phyloP scores from a whole-genome alignment of 768 basidiomycete genomes.

The Suillus lakei region DNA sequence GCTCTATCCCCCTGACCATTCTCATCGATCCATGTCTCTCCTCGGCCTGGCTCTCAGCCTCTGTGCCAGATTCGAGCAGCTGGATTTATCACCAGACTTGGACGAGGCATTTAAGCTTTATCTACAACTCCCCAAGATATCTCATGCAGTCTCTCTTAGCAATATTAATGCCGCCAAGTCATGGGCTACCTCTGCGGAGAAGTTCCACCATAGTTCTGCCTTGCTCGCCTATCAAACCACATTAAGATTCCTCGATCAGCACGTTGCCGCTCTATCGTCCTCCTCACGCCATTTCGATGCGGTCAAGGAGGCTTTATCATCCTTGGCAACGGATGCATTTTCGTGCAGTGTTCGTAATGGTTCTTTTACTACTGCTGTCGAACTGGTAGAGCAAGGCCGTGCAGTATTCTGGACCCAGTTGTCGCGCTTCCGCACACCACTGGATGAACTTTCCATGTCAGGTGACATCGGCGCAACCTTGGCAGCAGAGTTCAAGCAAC shows the following conservation, averaged over 20 bases:
- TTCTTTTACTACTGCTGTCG: neutral
- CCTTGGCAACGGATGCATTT: constrained; percentile 1
- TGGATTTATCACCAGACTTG: no score
- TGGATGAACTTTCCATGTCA: neutral
- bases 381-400: constrained; percentile 1
- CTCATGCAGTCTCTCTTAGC: constrained; percentile 5
- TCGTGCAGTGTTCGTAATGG: constrained; percentile 3
- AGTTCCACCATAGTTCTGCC: constrained; percentile 26
- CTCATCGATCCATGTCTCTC: neutral
- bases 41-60: constrained; percentile 17
- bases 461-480: constrained; percentile 1
- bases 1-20: neutral
- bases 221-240: constrained; percentile 33
- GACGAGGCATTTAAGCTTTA: neutral
- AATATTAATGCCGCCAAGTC: constrained; percentile 17
- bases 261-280: constrained; percentile 11
- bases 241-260: constrained; percentile 27
- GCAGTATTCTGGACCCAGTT: constrained; percentile 3
- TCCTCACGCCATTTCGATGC: constrained; percentile 2
- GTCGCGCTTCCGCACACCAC: neutral
- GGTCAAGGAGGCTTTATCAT: neutral
- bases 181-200: constrained; percentile 18
- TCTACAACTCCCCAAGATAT: neutral
- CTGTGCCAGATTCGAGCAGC: constrained; percentile 10
- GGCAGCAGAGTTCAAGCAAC: constrained; percentile 12